Evolutionary conservation across 202 grass and related monocot genomes (phyloP).

Genomic region (Musa balbisiana): DNA sequence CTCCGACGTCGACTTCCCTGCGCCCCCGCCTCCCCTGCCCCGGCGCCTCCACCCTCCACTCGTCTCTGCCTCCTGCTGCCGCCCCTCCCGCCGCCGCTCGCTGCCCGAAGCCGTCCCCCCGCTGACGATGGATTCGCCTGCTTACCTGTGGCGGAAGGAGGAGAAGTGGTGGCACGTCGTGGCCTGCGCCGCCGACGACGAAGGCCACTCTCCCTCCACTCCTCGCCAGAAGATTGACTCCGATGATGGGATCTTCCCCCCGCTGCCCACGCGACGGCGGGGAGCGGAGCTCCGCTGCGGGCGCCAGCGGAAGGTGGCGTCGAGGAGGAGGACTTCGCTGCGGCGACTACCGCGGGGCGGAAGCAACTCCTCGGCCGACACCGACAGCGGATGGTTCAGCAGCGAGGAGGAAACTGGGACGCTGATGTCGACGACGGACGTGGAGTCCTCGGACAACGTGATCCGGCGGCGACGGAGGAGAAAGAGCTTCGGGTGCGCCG

Average conservation of each 20-base stretch:
- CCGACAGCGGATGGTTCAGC: slow-evolving; percentile 20
- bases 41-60: neutral
- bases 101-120: slow-evolving; percentile 21
- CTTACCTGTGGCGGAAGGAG: slow-evolving; percentile 70
- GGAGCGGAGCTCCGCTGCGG: slow-evolving; percentile 33
- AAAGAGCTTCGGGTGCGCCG: neutral
- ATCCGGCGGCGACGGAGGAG: neutral
- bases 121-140: slow-evolving; percentile 22
- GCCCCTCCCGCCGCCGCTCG: slow-evolving; percentile 22
- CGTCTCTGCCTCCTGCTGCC: slow-evolving; percentile 16
- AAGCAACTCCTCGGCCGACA: slow-evolving; percentile 2
- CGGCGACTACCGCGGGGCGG: neutral
- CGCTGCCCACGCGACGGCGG: slow-evolving; percentile 8
- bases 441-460: slow-evolving; percentile 12
- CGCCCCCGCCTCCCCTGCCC: neutral
- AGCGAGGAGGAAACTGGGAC: slow-evolving; percentile 14
- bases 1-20: neutral
- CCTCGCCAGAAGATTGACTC: slow-evolving; percentile 85
- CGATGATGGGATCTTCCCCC: slow-evolving; percentile 29
- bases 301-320: slow-evolving; percentile 60
- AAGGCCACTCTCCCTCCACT: slow-evolving; percentile 17
- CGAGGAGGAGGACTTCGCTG: slow-evolving; percentile 8
- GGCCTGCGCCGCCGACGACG: slow-evolving; percentile 18
- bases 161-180: slow-evolving; percentile 76
- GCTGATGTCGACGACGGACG: slow-evolving; percentile 29